Base-by-base conservation (phyloP, 192 early-diverging fungal species). In the Coemansia umbellata region DNA sequence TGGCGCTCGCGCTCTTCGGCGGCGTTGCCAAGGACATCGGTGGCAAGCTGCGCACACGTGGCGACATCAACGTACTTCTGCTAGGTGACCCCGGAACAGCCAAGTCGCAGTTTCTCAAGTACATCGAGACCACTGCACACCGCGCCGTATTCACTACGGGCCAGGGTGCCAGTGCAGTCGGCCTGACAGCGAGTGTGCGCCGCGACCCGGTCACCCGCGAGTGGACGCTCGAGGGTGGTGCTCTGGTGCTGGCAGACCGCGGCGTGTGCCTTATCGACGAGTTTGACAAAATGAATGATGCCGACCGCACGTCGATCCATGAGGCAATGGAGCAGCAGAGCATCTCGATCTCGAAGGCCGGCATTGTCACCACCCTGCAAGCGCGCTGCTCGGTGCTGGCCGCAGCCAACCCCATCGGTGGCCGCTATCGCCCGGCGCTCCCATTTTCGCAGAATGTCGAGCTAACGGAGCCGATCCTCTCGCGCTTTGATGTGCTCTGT, bases 401-500 rank as follows among this genome's bases (percentile, higher is more conserved):
- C 1, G 91, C 89, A 9, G 89, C 89, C 53, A 92, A 92, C 58
- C 89, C 91, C 28, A 85, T 90, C 40, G 82, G 88, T 35, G 91
- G 91, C 39, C 84, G 89, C 32, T 92, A 92, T 72, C 89, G 90
- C 53, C 81, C 91, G n/a, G 85, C 89, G 32, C 82, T 95, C 17
- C 87, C 94, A 0, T 95, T 99, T 51, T 91, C 91, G 30, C 87
- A 93, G 66, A 99, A 99, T 59, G 96, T 99, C 17, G 93, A 99
- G 69, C 76, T 99, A 55, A 99, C 96, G 0, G 96, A 99, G 60
- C 96, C 96, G 14, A 99, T 99, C 59, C 61, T 99, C 58, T 99
- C 96, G 19, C 94, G 96, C 64, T 98, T 98, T 53, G 96, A 98
- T 76, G 83, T 95, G 2, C 81, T 99, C 1, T 95, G 93, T 63